Evolutionary conservation across 495 filamentous ascomycete species (phyloP), one percentile per base, ranked within the genome.

Genomic region (Podospora australis): DNA sequence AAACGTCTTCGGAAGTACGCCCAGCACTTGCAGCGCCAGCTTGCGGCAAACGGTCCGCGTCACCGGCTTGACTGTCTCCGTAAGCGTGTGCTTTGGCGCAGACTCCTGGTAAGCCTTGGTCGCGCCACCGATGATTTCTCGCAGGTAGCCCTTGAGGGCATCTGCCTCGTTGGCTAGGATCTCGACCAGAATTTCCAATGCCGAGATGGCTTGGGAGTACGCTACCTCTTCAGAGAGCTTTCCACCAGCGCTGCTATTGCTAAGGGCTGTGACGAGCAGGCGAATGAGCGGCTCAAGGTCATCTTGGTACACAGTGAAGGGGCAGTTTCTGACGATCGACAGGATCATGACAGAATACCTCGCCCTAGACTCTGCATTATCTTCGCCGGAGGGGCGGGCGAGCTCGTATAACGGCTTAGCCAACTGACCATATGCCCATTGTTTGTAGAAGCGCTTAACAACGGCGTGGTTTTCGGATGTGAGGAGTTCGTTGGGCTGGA

Each of bases 301-400:
- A 16, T 67, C 64, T 17, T 71, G 57, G 46, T 70, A 76, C 4
- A 70, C 57, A n/a, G 55, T 50, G 36, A 66, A 70, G 3, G 59
- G 58, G 17, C 70, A 61, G 54, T 73, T 62, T 32, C 52, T 61
- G 25, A 72, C 52, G n/a, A 73, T 57, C 0, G 66, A 55, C 16
- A 75, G 50, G 35, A 63, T 57, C 8, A 57, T 53, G n/a, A 59
- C 35, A 16, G 55, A 56, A 55, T 62, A 68, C 5, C 55, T 36
- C 1, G 54, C 49, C 2, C 65, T 56, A 2, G 59, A 36, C 8
- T 23, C 20, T 10, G 49, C 22, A 21, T 50, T 35, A 8, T 29
- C 17, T 2, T 54, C 36, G 26, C 26, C 29, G 13, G 46, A 40
- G 5, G 65, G 65, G 1, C 59, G 47, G 4, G 61, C 65, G 8